These are phyloP conservation scores for Yarrowia sp. DNA, from an alignment of 805 yeast species.

Conservation along the genomic window DNA sequence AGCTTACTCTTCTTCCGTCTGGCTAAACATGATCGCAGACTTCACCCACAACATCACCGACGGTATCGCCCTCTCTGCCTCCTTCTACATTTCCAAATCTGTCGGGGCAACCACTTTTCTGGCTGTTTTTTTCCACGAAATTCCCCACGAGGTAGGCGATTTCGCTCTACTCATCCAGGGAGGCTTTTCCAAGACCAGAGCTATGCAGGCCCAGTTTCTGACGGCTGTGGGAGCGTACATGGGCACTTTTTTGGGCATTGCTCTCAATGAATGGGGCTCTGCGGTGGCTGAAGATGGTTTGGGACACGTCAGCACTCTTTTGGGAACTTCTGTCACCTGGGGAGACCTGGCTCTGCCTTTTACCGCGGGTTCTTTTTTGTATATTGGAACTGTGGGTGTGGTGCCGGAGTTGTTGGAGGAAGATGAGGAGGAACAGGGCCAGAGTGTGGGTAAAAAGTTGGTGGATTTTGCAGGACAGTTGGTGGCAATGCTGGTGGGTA, in stretches of 20 bases:
- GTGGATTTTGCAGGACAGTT: slow-evolving; percentile 48
- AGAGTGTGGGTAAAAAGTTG: slow-evolving; percentile 37
- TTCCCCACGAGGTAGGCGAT: slow-evolving; percentile 80
- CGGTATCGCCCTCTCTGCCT: slow-evolving; percentile 69
- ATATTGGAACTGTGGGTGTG: slow-evolving; percentile 71
- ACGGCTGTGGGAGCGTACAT: slow-evolving; percentile 62
- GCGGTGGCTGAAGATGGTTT: neutral
- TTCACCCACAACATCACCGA: slow-evolving; percentile 74
- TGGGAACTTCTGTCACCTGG: slow-evolving; percentile 50
- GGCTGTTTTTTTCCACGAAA: slow-evolving; percentile 71
- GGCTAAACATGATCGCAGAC: slow-evolving; percentile 65
- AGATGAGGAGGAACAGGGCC: slow-evolving; percentile 29
- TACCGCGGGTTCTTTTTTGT: slow-evolving; percentile 73
- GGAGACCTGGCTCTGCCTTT: slow-evolving; percentile 61
- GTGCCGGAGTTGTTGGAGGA: slow-evolving; percentile 64
- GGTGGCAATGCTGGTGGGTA: slow-evolving; percentile 50
- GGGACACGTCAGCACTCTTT: slow-evolving; percentile 31
- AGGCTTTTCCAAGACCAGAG: slow-evolving; percentile 64
- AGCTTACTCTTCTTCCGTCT: slow-evolving; percentile 48
- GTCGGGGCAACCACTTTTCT: slow-evolving; percentile 68
- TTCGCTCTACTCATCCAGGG: slow-evolving; percentile 68
- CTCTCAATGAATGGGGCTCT: slow-evolving; percentile 45
- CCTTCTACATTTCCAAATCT: slow-evolving; percentile 57
- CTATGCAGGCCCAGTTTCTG: slow-evolving; percentile 61
- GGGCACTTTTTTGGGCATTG: slow-evolving; percentile 65